phyloP scores from a whole-genome alignment of 495 filamentous ascomycete genomes.

The Penicillium macrosclerotiorum region DNA sequence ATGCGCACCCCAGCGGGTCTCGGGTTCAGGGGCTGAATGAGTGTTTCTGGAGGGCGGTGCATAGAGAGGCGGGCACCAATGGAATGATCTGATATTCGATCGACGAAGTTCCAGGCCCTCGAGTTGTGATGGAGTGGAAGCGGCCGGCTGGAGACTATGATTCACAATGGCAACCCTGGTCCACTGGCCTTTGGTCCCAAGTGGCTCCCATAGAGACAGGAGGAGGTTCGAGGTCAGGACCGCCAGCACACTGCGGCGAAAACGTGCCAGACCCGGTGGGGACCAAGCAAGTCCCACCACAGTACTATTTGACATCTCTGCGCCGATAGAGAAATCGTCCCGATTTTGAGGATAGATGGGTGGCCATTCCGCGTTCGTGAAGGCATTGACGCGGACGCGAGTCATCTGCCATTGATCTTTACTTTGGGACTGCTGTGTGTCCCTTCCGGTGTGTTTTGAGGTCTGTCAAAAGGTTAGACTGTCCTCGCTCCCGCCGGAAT shows the following conservation, averaged over 20 bases:
- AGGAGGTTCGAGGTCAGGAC: constrained; percentile 59
- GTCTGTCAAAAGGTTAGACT: constrained; percentile 21
- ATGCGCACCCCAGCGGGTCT: constrained; percentile 43
- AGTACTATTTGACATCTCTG: constrained; percentile 57
- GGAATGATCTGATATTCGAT: constrained; percentile 38
- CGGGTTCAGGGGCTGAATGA: constrained; percentile 8
- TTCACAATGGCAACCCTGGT: constrained; percentile 45
- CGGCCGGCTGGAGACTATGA: constrained; percentile 25
- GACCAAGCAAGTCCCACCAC: constrained; percentile 59
- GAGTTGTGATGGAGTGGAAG: constrained; percentile 11
- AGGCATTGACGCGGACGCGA: constrained; percentile 50
- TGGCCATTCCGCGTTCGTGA: constrained; percentile 54
- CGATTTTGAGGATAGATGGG: constrained; percentile 43
- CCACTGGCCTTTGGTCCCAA: constrained; percentile 41
- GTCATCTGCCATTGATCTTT: constrained; percentile 34
- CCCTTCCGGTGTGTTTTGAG: constrained; percentile 15
- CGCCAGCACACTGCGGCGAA: constrained; percentile 56
- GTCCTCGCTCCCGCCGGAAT: neutral
- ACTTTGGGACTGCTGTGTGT: constrained; percentile 5
- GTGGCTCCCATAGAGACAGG: constrained; percentile 46
- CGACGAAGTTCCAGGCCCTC: constrained; percentile 20
- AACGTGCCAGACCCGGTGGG: constrained; percentile 55
- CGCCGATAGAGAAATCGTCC: constrained; percentile 56
- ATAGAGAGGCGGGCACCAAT: constrained; percentile 40
- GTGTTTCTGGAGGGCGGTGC: constrained; percentile 4